Conservation (phyloP, 2,329 filamentous ascomycete species). For the Pyricularia grisea region DNA sequence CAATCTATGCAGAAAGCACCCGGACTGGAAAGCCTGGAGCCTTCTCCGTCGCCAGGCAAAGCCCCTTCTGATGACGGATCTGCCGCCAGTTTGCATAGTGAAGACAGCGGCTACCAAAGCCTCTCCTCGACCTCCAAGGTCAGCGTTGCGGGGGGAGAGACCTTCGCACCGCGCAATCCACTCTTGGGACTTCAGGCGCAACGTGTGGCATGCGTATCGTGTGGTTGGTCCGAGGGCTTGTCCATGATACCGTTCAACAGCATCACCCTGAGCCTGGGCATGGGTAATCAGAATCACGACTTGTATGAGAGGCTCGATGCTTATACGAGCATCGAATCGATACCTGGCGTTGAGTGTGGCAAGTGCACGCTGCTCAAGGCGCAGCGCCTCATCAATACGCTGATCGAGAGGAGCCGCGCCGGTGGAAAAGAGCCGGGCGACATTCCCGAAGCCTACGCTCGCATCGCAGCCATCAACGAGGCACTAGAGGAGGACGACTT, state of each 20-base stretch:
- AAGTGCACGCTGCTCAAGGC: slow-evolving; percentile 73
- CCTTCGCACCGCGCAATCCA: slow-evolving; percentile 52
- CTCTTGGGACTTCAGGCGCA: slow-evolving; percentile 83
- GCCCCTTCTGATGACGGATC: neutral
- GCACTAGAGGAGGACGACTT: slow-evolving; percentile 76
- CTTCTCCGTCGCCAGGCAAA: neutral
- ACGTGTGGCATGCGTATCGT: slow-evolving; percentile 76
- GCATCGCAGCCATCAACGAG: slow-evolving; percentile 44
- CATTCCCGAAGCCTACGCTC: slow-evolving; percentile 27
- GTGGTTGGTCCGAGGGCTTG: slow-evolving; percentile 79
- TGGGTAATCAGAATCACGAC: slow-evolving; percentile 48
- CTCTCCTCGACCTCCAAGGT: slow-evolving; percentile 24
- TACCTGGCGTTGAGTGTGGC: slow-evolving; percentile 82
- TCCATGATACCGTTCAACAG: slow-evolving; percentile 92
- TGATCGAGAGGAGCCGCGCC: slow-evolving; percentile 27
- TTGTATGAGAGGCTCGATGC: slow-evolving; percentile 73
- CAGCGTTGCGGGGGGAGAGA: slow-evolving; percentile 5
- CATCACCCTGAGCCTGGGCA: slow-evolving; percentile 72
- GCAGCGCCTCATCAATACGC: slow-evolving; percentile 34
- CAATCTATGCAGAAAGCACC: neutral
- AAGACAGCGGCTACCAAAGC: slow-evolving; percentile 49
- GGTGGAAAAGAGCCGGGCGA: neutral
- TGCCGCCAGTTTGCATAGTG: slow-evolving; percentile 32
- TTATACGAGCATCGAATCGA: slow-evolving; percentile 75
- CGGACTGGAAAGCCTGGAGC: neutral